Base-by-base conservation (phyloP, 495 filamentous ascomycete species). In the Podospora australis region DNA sequence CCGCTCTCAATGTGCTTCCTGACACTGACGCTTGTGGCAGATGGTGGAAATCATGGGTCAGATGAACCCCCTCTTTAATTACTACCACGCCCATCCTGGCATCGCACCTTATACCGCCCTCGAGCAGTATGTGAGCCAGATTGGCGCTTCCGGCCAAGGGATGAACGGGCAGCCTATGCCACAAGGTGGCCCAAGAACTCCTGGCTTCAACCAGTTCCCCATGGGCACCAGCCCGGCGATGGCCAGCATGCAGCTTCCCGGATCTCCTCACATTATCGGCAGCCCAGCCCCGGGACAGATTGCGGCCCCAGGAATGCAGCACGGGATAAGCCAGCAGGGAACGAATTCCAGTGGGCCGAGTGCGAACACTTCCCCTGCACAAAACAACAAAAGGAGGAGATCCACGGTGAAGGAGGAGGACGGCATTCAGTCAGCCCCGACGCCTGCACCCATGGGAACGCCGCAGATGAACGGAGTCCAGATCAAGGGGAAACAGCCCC, bases 351-450 rank as follows among this genome's bases (percentile, higher is more conserved):
- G 82, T 51, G 84, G 77, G 1, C 80, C 81, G 2, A 90, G 86
- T 55, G 84, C 86, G 6, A 94, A 87, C 60, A 91, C 90, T 3
- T 94, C 88, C 44, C 90, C 90, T 8, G 86, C 83, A 46, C 80
- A 83, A 25, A 82, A 76, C 39, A 82, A 75, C 40, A 85, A 83
- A 49, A 75, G 90, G 47, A 72, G 88, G 32, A 71, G 82, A 8
- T 90, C 87, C 49, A 79, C 79, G 3, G 84, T 91, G 41, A 92
- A 94, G 70, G 88, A 91, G 48, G 78, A 72, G 14, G 87, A 90
- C 14, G 65, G 60, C 4, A 62, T 69, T 3, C 74, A 74, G 29
- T 65, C 66, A 23, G 70, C 68, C 1, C 69, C 71, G 0, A 73
- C 71, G 8, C 71, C 69, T 2, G 62, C 54, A 14, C 60, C 64